Conservation (phyloP, 345 rosid species). For the Lenwebbia sp. region DNA sequence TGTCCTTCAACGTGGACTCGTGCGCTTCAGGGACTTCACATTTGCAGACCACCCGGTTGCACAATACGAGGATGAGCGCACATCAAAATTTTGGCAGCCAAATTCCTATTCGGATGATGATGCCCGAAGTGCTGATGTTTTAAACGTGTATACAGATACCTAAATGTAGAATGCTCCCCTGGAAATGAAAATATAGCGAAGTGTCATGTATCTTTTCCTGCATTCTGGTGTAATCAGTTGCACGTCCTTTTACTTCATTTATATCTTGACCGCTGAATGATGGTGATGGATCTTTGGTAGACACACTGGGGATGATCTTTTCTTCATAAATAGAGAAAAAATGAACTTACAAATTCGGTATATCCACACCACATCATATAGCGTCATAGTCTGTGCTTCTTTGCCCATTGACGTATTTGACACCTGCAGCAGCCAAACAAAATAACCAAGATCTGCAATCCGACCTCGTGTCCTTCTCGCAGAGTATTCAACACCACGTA, state of each 20-base stretch:
- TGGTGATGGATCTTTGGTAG: neutral
- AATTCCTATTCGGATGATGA: conserved; percentile 10
- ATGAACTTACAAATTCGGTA: neutral
- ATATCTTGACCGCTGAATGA: neutral
- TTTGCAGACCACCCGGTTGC: conserved; percentile 19
- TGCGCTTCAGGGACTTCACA: conserved; percentile 28
- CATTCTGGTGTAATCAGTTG: neutral
- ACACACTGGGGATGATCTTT: neutral
- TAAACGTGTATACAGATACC: neutral
- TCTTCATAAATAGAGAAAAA: neutral
- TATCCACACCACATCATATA: neutral
- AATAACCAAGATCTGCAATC: neutral
- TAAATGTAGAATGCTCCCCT: neutral
- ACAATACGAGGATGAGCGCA: conserved; percentile 3
- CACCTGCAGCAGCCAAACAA: neutral
- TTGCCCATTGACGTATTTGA: neutral
- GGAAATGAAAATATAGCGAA: neutral
- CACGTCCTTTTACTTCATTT: neutral
- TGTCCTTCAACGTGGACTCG: conserved; percentile 4
- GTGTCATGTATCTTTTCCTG: neutral
- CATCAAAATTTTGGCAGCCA: conserved; percentile 45
- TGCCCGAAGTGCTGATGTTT: neutral
- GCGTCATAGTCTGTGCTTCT: too few species aligned
- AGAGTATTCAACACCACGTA: too few species aligned
- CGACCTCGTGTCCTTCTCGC: neutral